Conservation (phyloP, 257 asterid species). For the Coffea eugenioides region DNA sequence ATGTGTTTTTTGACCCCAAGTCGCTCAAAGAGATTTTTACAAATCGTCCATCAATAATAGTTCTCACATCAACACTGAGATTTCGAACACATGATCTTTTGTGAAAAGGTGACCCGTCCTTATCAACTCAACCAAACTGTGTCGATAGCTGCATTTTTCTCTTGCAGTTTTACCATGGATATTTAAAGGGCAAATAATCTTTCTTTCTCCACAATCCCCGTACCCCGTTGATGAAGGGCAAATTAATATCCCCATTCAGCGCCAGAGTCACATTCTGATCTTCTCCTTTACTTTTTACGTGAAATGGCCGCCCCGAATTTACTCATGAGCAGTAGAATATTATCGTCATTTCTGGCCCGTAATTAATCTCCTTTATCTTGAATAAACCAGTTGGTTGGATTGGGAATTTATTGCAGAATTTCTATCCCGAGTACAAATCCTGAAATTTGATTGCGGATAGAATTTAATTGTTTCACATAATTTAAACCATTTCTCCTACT, state of each 20-base stretch:
- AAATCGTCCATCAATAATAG: too few relatives aligned
- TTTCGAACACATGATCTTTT: too few relatives aligned
- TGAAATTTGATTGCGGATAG: not conserved
- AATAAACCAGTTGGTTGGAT: not conserved
- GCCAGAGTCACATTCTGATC: not conserved
- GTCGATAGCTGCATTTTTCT: conserved; percentile 1
- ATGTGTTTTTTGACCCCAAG: conserved; percentile 9
- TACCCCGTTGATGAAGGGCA: conserved; percentile 14
- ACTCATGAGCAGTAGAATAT: not conserved
- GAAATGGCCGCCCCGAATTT: not conserved
- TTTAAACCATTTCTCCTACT: not conserved
- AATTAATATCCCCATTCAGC: not conserved
- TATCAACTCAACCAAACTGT: too few relatives aligned
- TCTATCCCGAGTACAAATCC: not conserved
- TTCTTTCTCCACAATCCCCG: conserved; percentile 4
- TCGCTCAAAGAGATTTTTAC: too few relatives aligned
- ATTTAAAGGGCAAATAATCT: not conserved
- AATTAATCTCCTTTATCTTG: not conserved
- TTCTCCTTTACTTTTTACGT: not conserved
- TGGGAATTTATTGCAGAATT: not conserved
- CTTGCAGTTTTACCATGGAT: not conserved
- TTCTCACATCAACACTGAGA: too few relatives aligned
- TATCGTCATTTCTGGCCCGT: not conserved
- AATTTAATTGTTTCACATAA: not conserved
- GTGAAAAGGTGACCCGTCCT: too few relatives aligned